Base-by-base conservation (phyloP, 129 eudicot species). In the Ambrosia artemisiifolia region DNA sequence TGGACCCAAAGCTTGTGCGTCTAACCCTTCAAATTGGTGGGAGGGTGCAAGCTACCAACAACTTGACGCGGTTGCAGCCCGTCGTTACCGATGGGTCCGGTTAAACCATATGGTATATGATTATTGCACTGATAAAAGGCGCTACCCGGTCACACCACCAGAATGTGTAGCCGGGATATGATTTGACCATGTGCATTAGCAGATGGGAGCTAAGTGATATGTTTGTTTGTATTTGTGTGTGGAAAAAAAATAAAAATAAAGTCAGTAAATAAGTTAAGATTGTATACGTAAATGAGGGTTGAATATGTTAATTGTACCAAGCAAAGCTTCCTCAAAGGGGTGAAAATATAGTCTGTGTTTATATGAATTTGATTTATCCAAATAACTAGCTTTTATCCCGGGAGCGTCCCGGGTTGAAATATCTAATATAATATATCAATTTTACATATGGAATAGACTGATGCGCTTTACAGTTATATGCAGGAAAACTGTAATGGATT, bases 31-130 rank as follows among this genome's bases (percentile, higher is more conserved):
- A 1, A 94, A 94, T 28, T 93, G 95, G 96, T 93, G 98, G 98
- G 98, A 90, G 73, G 87, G 91, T 36, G 51, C 85, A 2, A 51
- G 76, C 20, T 94, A 88, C 76, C 85, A 84, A 54, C 88, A 84
- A 4, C 88, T 94, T 7, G 88, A 69, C 80, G 79, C 99, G 0
- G 42, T 48, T 4, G 80, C 86, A 16, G 97, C 96, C 7, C 73
- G 83, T 43, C 59, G 82, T 11, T 94, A 94, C 81, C 74, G 87
- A 5, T 94, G 99, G 99, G 96, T 90, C 6, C 91, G 97, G 2
- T 32, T 71, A 75, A 90, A 94, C 82, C 96, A 94, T 63, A 76
- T 94, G 99, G 82, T 86, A 57, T 94, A 94, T 69, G 99, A 94
- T 67, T 94, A 94, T 61, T 94, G 99, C 86, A 86, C 89, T 65